Evolutionary conservation across 2,329 filamentous ascomycete genomes (phyloP).

Genomic region (Aspergillus sp.): DNA sequence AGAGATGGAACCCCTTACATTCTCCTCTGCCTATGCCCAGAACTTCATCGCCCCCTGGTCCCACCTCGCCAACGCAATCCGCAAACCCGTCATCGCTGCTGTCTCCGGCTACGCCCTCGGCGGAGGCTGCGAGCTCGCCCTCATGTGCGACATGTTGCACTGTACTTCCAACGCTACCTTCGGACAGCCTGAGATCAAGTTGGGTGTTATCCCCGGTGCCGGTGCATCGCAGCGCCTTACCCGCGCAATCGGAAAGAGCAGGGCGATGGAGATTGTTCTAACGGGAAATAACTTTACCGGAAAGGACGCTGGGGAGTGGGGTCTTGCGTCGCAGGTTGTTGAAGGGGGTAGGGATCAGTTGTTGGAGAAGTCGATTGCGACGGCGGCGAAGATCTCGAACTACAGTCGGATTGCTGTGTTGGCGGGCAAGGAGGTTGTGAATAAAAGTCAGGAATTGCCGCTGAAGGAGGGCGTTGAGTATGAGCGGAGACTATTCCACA

Average conservation of each 20-base stretch:
- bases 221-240: constrained; percentile 88
- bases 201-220: constrained; percentile 85
- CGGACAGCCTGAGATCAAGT: constrained; percentile 93
- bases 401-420: constrained; percentile 82
- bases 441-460: constrained; percentile 91
- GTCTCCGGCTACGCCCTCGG: constrained; percentile 93
- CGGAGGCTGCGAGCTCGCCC: constrained; percentile 89
- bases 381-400: constrained; percentile 81
- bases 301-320: constrained; percentile 80
- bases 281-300: constrained; percentile 81
- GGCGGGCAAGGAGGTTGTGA: constrained; percentile 95
- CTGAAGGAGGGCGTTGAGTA: constrained; percentile 89
- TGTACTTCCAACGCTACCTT: constrained; percentile 81
- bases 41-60: constrained; percentile 98
- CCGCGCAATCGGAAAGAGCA: constrained; percentile 71
- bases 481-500: constrained; percentile 88
- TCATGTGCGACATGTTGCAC: constrained; percentile 97
- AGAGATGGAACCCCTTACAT: constrained; percentile 92
- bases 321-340: constrained; percentile 77
- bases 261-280: constrained; percentile 85
- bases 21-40: constrained; percentile 75
- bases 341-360: constrained; percentile 67
- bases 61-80: constrained; percentile 70
- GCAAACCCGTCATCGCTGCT: constrained; percentile 90
- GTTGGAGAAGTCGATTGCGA: constrained; percentile 71